These are phyloP conservation scores for Fragaria iinumae DNA, from an alignment of 306 rosid genomes.

Conservation along the genomic window DNA sequence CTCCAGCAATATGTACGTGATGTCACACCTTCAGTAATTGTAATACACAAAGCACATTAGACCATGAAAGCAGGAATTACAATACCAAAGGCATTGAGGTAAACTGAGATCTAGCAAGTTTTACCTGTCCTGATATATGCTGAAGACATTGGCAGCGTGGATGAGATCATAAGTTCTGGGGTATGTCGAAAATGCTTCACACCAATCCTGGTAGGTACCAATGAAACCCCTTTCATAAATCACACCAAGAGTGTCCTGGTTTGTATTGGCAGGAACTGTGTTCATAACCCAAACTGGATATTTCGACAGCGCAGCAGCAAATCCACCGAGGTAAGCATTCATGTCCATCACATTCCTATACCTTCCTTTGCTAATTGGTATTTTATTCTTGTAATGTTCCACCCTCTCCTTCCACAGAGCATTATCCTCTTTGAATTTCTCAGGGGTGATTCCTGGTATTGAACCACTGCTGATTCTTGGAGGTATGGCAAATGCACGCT, in stretches of 20 bases:
- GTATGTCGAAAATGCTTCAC: conserved; percentile 91
- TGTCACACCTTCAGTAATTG: conserved; percentile 64
- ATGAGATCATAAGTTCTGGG: conserved; percentile 96
- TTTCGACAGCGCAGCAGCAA: conserved; percentile 62
- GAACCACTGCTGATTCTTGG: conserved; percentile 77
- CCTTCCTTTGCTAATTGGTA: conserved; percentile 59
- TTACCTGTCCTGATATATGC: conserved; percentile 90
- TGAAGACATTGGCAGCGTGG: conserved; percentile 71
- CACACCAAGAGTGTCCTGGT: conserved; percentile 69
- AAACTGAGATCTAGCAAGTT: not conserved
- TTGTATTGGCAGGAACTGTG: conserved; percentile 67
- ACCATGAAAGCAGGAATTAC: not conserved
- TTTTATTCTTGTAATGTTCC: conserved; percentile 51
- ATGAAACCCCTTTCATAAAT: conserved; percentile 88
- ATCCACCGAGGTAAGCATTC: conserved; percentile 91
- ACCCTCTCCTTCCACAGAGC: conserved; percentile 69
- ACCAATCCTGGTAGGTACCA: conserved; percentile 93
- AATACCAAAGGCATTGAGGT: not conserved
- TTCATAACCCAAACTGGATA: conserved; percentile 95
- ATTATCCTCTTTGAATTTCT: conserved; percentile 61
- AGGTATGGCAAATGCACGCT: conserved; percentile 70
- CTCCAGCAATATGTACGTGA: conserved; percentile 64
- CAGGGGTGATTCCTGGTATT: conserved; percentile 48
- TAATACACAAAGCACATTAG: not conserved
- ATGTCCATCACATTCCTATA: conserved; percentile 84